phyloP scores from a whole-genome alignment of 2,329 filamentous ascomycete genomes.

The Exophiala alcalophila region DNA sequence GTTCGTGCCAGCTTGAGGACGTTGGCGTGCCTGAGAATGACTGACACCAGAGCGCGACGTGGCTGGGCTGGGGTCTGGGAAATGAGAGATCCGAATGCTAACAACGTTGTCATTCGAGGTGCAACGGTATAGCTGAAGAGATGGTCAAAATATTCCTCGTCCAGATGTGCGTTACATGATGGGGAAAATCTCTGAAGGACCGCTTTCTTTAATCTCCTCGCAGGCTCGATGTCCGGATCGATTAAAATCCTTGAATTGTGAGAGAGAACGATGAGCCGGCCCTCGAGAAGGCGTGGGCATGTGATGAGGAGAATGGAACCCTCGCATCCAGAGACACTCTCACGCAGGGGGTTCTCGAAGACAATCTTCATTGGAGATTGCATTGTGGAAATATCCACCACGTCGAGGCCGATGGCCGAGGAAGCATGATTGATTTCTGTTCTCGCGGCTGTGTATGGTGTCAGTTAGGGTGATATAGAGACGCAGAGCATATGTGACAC shows the following conservation, averaged over 20 bases:
- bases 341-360: constrained; percentile 3
- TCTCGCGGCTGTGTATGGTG: not conserved
- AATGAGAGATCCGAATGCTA: not conserved
- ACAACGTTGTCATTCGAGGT: too few species aligned
- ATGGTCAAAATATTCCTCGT: too few species aligned
- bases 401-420: not conserved
- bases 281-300: not conserved
- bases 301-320: constrained; percentile 2
- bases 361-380: not conserved
- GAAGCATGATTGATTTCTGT: not conserved
- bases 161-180: too few species aligned
- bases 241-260: not conserved
- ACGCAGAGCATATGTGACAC: too few species aligned
- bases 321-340: not conserved
- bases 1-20: not conserved
- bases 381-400: not conserved
- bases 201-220: not conserved
- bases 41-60: not conserved
- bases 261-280: constrained; percentile 1
- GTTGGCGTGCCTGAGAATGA: not conserved
- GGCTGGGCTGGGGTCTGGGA: not conserved
- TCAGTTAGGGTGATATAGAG: too few species aligned
- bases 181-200: not conserved
- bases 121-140: too few species aligned
- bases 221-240: not conserved